phyloP scores from a whole-genome alignment of 2,329 filamentous ascomycete genomes.

The Lasiodiplodia gonubiensis region DNA sequence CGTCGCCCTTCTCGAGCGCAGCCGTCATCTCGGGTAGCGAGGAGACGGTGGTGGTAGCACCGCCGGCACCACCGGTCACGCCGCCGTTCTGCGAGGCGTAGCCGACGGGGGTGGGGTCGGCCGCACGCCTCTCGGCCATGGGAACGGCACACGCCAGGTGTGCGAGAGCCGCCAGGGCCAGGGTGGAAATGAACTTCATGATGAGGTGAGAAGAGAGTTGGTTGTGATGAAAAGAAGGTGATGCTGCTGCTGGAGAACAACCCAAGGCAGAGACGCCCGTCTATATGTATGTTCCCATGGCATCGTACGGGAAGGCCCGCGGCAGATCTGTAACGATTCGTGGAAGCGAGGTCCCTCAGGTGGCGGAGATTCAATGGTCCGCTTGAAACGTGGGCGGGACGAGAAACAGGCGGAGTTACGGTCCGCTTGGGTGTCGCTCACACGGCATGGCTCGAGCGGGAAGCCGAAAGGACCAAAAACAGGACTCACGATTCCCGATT shows the following conservation, averaged over 20 bases:
- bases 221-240: constrained; percentile 16
- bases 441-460: constrained; percentile 3
- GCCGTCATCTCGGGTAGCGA: constrained; percentile 57
- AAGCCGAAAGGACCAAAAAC: neutral
- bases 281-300: constrained; percentile 4
- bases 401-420: constrained; percentile 16
- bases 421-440: neutral
- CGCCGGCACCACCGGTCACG: constrained; percentile 62
- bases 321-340: constrained; percentile 15
- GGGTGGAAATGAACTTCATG: constrained; percentile 24
- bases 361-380: neutral
- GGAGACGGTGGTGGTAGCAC: constrained; percentile 61
- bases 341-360: constrained; percentile 3
- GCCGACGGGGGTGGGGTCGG: constrained; percentile 45
- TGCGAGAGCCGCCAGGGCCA: constrained; percentile 20
- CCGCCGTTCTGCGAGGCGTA: constrained; percentile 57
- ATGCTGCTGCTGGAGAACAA: constrained; percentile 21
- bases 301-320: neutral
- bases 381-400: constrained; percentile 13
- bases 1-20: constrained; percentile 46
- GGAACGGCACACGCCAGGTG: constrained; percentile 25
- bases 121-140: constrained; percentile 21
- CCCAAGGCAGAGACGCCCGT: constrained; percentile 1
- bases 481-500: constrained; percentile 8
- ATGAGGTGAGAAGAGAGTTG: neutral